These are phyloP conservation scores for Thermochaetoides thermophila DNA, from an alignment of 495 filamentous ascomycete species.

Conservation along the genomic window DNA sequence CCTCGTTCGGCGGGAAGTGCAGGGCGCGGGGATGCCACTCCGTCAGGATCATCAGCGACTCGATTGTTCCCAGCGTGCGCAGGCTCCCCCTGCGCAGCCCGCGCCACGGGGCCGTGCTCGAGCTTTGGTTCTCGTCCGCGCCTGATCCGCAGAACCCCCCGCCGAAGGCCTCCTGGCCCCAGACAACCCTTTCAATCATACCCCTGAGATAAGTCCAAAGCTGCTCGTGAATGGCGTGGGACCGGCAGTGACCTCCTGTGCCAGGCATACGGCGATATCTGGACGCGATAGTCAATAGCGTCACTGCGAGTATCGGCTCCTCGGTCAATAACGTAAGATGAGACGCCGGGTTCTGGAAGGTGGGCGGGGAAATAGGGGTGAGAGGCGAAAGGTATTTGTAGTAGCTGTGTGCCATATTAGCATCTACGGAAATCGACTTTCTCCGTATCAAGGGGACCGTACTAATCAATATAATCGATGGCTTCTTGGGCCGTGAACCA, in stretches of 20 bases:
- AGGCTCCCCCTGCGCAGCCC: slow-evolving; percentile 58
- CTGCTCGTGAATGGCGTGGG: slow-evolving; percentile 84
- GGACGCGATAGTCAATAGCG: slow-evolving; percentile 79
- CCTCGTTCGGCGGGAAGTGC: slow-evolving; percentile 84
- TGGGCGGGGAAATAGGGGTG: slow-evolving; percentile 79
- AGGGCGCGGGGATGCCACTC: slow-evolving; percentile 94
- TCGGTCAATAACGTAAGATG: slow-evolving; percentile 68
- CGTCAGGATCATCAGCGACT: slow-evolving; percentile 81
- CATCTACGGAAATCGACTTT: neutral
- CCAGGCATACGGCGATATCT: slow-evolving; percentile 65
- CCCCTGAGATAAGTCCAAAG: slow-evolving; percentile 89
- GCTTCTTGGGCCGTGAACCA: slow-evolving; percentile 94
- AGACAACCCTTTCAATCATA: slow-evolving; percentile 88
- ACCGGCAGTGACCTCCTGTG: slow-evolving; percentile 69
- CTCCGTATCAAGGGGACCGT: slow-evolving; percentile 13
- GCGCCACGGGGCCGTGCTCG: slow-evolving; percentile 43
- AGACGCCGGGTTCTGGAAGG: slow-evolving; percentile 57
- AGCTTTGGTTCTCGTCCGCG: slow-evolving; percentile 47
- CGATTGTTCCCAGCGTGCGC: slow-evolving; percentile 81
- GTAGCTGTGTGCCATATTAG: slow-evolving; percentile 41
- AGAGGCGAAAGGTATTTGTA: slow-evolving; percentile 78
- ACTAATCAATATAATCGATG: slow-evolving; percentile 88
- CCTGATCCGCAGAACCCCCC: slow-evolving; percentile 74
- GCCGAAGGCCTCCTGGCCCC: slow-evolving; percentile 89
- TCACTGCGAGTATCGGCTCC: slow-evolving; percentile 83